Conservation (phyloP, 495 filamentous ascomycete genomes). For the Aspergillus coremiiformis region DNA sequence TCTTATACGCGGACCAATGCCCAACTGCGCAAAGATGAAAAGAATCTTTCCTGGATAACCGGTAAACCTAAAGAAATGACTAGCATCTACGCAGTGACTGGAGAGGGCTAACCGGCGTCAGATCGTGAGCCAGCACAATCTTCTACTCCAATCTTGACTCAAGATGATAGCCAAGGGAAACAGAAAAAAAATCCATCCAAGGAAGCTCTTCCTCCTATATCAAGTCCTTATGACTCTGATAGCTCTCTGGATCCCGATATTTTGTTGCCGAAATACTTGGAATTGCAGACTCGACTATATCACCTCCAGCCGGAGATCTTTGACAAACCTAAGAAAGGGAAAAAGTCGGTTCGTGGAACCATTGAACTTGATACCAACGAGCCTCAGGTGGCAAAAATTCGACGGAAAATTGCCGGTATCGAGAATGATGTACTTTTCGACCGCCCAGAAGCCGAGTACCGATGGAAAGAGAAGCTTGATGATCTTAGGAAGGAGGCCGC, state of each 20-base stretch:
- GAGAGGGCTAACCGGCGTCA: conserved; percentile 24
- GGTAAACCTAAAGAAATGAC: conserved; percentile 27
- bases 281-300: conserved; percentile 63
- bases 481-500: conserved; percentile 55
- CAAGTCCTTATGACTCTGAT: conserved; percentile 39
- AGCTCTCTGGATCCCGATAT: conserved; percentile 61
- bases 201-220: conserved; percentile 12
- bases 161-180: conserved; percentile 21
- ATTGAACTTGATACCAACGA: conserved; percentile 24
- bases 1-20: conserved; percentile 50
- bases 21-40: conserved; percentile 31
- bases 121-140: conserved; percentile 30
- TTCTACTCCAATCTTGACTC: conserved; percentile 23
- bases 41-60: conserved; percentile 36
- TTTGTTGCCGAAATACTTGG: conserved; percentile 66
- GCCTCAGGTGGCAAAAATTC: conserved; percentile 53
- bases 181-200: conserved; percentile 25
- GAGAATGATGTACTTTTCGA: conserved; percentile 86
- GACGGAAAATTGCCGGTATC: conserved; percentile 65
- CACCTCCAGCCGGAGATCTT: conserved; percentile 58
- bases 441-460: conserved; percentile 59
- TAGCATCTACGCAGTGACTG: conserved; percentile 10
- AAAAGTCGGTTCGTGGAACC: conserved; percentile 23
- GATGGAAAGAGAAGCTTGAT: conserved; percentile 62
- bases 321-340: conserved; percentile 39